Percentiles rank a stretch among this genome's conserved stretches.
phyloP scores from a whole-genome alignment of 306 rosid species.

The Leucaena leucocephala region DNA sequence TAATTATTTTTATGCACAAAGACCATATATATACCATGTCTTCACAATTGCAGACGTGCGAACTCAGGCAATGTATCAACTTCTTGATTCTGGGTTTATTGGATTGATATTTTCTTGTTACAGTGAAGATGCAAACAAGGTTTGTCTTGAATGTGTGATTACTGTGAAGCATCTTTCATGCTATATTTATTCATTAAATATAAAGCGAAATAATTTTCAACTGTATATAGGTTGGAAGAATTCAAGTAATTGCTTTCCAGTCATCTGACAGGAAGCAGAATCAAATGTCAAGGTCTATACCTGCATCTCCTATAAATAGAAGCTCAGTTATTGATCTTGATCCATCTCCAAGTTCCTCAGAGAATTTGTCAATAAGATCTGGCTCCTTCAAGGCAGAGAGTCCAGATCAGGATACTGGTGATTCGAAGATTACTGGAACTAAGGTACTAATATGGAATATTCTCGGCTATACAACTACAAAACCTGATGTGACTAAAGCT shows the following conservation, averaged over 20 bases:
- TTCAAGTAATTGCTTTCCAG: conserved; percentile 98
- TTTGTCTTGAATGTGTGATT: conserved; percentile 40
- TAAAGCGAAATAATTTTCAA: conserved; percentile 25
- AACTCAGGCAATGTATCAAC: conserved; percentile 96
- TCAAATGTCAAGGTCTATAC: conserved; percentile 56
- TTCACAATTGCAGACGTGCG: conserved; percentile 68
- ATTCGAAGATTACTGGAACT: conserved; percentile 64
- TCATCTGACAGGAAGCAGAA: conserved; percentile 90
- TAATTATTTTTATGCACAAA: neutral
- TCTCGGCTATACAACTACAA: neutral
- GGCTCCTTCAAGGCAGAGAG: conserved; percentile 58
- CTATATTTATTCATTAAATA: conserved; percentile 27
- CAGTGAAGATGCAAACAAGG: conserved; percentile 92
- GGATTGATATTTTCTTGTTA: conserved; percentile 96
- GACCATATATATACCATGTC: neutral
- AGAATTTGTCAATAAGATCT: conserved; percentile 48
- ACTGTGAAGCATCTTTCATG: conserved; percentile 21
- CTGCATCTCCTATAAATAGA: conserved; percentile 70
- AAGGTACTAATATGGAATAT: conserved; percentile 55
- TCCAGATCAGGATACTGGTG: conserved; percentile 71
- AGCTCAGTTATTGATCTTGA: conserved; percentile 83
- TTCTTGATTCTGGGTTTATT: conserved; percentile 95
- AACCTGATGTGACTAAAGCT: conserved; percentile 17
- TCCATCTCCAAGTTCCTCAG: conserved; percentile 88
- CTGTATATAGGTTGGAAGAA: conserved; percentile 79